Conservation (phyloP, 1,284 basidiomycete genomes). For the Tilletia setariae region DNA sequence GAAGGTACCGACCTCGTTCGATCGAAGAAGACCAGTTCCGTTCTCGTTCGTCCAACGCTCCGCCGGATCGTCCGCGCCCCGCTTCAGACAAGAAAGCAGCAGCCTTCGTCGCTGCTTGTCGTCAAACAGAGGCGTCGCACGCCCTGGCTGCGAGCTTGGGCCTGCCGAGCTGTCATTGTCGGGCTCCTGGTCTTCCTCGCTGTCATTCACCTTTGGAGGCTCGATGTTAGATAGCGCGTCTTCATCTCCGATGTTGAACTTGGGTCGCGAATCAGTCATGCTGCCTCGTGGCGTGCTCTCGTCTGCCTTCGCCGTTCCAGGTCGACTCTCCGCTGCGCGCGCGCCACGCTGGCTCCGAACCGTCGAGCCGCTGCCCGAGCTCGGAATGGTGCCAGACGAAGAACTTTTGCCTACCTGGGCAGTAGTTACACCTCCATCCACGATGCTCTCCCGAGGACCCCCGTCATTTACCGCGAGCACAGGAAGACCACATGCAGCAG, state of each 20-base stretch:
- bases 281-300: not conserved
- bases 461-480: conserved; percentile 85
- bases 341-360: not conserved
- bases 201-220: not conserved
- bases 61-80: not conserved
- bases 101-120: not conserved
- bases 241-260: conserved; percentile 4
- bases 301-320: not conserved
- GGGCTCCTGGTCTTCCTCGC: not conserved
- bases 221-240: conserved; percentile 5
- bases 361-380: not conserved
- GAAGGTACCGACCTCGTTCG: conserved; percentile 67
- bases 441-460: conserved; percentile 83
- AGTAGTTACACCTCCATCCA: conserved; percentile 58
- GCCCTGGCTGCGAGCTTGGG: not conserved
- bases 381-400: not conserved
- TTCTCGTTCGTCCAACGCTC: conserved; percentile 9
- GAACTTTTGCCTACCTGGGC: not conserved
- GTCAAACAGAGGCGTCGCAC: not conserved
- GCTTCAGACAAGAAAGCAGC: not conserved
- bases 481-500: conserved; percentile 84
- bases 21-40: conserved; percentile 68
- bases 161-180: not conserved
- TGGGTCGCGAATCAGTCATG: conserved; percentile 5
- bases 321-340: not conserved